Percentiles rank a stretch among this genome's conserved stretches.
Conservation (phyloP, 768 basidiomycete species). For the Mycena belliarum region DNA sequence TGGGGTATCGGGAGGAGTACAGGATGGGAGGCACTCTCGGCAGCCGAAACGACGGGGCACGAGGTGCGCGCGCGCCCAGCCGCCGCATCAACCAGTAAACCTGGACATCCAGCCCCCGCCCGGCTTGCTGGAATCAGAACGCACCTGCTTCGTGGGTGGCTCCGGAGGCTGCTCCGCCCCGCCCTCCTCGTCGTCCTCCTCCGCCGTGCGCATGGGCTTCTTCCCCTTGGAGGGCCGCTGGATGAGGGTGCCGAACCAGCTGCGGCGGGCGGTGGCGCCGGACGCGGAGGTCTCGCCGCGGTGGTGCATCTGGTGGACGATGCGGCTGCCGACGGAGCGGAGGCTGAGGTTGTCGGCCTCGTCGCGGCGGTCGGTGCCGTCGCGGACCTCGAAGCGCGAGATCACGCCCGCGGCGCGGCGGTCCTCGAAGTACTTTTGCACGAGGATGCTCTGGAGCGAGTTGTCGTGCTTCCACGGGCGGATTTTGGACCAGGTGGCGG, state of each 20-base stretch:
- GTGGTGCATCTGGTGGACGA: slow-evolving; percentile 22
- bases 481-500: slow-evolving; percentile 24
- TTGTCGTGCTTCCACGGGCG: slow-evolving; percentile 26
- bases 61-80: background rate
- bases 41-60: background rate
- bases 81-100: slow-evolving; percentile 8
- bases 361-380: slow-evolving; percentile 22
- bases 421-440: slow-evolving; percentile 24
- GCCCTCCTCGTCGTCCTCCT: slow-evolving; percentile 9
- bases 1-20: background rate
- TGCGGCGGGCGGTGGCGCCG: background rate
- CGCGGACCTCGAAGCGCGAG: slow-evolving; percentile 27
- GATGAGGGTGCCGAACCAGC: slow-evolving; percentile 19
- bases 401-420: slow-evolving; percentile 21
- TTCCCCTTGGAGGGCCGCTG: slow-evolving; percentile 11
- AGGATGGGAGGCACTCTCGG: background rate
- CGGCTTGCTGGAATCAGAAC: slow-evolving; percentile 19
- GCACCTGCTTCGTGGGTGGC: slow-evolving; percentile 21
- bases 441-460: slow-evolving; percentile 26
- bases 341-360: slow-evolving; percentile 24
- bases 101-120: slow-evolving; percentile 22
- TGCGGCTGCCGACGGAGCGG: slow-evolving; percentile 23
- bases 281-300: slow-evolving; percentile 9
- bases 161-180: slow-evolving; percentile 8
- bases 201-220: slow-evolving; percentile 1